Base-by-base conservation (phyloP, 257 asterid species). In the Solanum appendiculatum region DNA sequence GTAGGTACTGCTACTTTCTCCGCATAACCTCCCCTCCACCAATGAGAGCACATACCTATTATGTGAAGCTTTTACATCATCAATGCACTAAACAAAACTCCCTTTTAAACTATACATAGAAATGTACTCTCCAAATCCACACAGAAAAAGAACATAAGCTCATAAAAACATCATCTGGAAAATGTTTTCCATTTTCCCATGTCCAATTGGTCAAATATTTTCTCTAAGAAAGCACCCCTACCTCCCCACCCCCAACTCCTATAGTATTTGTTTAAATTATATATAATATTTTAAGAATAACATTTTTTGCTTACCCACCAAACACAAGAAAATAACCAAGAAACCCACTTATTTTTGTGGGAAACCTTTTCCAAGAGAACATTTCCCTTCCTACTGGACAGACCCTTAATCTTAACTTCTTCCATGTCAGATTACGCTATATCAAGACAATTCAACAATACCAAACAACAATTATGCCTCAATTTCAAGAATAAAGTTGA, bases 1-100 rank as follows among this genome's bases (percentile, higher is more conserved):
- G 94, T 94, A 6, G 96, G 93, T 86, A 93, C 99, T 60, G 94
- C 95, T 73, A 95, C 96, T 91, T 95, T 97, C 95, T 95, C 99
- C 0, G 99, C 98, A 69, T 97, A 97, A n/a, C 99, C 99, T 42
- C 99, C 99, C 99, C 99, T 87, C 99, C 99, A 46, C 97, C 96
- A 69, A 97, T 29, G 75, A 97, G 97, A 88, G 99, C 98, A 86
- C 99, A 95, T 25, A 97, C 99, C 98, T 97, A 86, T 40, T 23
- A 10, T 86, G 11, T 78, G 15, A n/a, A 78, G 37, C 0, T 14
- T 25, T 42, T 25, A 78, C 0, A 78, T 78, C 63, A 44, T 78
- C 39, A 44, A 44, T 78, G 25, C n/a, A 44, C 37, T 13, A 46
- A 78, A 27, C 7, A 75, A 25, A 77, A 42, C 2, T 77, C 51